A percentile compares a stretch with the other conserved stretches of the same genome.
phyloP scores from a whole-genome alignment of 2,329 filamentous ascomycete genomes.

The Coniella vitis region DNA sequence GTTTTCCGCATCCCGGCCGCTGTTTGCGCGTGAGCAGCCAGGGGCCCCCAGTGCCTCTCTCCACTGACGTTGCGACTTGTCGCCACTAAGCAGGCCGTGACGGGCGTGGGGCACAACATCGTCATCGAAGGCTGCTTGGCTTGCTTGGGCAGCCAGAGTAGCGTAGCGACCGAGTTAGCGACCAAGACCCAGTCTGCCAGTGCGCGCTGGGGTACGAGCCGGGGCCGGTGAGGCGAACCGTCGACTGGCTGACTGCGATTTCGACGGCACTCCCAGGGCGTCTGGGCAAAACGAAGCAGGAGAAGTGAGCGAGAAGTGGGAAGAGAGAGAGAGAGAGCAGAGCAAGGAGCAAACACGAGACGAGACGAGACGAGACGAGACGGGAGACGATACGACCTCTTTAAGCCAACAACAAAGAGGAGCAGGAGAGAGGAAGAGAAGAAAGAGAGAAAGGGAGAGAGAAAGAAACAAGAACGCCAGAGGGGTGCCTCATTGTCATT shows the following conservation, averaged over 20 bases:
- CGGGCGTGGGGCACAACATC: constrained; percentile 5
- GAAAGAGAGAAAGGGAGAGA: too few species aligned
- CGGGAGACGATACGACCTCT: too few species aligned
- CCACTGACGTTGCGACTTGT: constrained; percentile 8
- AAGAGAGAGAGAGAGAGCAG: too few species aligned
- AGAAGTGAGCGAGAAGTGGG: too few species aligned
- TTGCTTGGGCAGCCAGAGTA: background rate
- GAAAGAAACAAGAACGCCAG: too few species aligned
- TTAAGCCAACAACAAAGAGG: too few species aligned
- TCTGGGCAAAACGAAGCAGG: too few species aligned
- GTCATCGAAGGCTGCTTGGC: background rate
- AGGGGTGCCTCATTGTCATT: constrained; percentile 5
- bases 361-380: background rate
- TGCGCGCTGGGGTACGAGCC: background rate
- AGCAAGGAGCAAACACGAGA: too few species aligned
- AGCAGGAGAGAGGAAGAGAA: too few species aligned
- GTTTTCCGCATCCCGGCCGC: constrained; percentile 6
- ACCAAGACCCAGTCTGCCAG: background rate
- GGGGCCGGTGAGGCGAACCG: too few species aligned
- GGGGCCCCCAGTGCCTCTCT: background rate
- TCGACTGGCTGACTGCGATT: background rate
- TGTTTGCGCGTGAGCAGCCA: constrained; percentile 12
- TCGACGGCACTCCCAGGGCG: too few species aligned
- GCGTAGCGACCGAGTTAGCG: background rate
- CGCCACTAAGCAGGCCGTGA: constrained; percentile 14